These are phyloP conservation scores for Aeschynomene evenia DNA, from an alignment of 306 rosid genomes.

Conservation along the genomic window DNA sequence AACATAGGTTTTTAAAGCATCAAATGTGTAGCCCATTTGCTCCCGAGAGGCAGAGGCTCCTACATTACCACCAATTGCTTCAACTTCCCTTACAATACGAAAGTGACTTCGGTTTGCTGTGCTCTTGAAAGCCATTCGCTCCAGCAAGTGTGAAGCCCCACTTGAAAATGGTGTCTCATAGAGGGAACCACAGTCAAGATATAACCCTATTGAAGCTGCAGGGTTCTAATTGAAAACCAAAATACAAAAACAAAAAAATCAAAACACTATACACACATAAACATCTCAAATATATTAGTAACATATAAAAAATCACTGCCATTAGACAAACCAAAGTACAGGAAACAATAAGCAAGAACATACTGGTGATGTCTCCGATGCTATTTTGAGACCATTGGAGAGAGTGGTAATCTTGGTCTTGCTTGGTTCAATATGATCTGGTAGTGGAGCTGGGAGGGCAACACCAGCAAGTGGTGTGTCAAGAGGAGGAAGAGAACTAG, in stretches of 20 bases:
- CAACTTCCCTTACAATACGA: slow-evolving; percentile 88
- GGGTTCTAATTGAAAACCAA: slow-evolving; percentile 64
- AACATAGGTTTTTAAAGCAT: slow-evolving; percentile 82
- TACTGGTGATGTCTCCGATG: slow-evolving; percentile 74
- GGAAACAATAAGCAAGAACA: slow-evolving; percentile 29
- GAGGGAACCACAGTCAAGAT: slow-evolving; percentile 84
- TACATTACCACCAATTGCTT: slow-evolving; percentile 88
- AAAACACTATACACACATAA: neutral
- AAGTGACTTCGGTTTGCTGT: slow-evolving; percentile 91
- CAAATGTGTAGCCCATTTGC: slow-evolving; percentile 97
- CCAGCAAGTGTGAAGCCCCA: slow-evolving; percentile 92
- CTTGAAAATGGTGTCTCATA: slow-evolving; percentile 74
- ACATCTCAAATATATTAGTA: neutral
- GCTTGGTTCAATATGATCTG: slow-evolving; percentile 72
- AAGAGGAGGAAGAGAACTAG: slow-evolving; percentile 62
- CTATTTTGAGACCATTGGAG: slow-evolving; percentile 77
- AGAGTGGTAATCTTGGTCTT: slow-evolving; percentile 80
- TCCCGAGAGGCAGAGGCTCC: slow-evolving; percentile 93
- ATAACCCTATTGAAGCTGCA: slow-evolving; percentile 85
- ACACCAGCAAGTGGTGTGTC: slow-evolving; percentile 62
- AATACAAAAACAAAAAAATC: slow-evolving; percentile 10
- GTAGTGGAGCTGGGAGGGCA: slow-evolving; percentile 58
- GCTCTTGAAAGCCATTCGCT: slow-evolving; percentile 96
- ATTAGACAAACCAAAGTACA: neutral
- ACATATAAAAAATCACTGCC: neutral